These are phyloP conservation scores for Yamadazyma tumulicola DNA, from an alignment of 805 yeast genomes.

Conservation along the genomic window DNA sequence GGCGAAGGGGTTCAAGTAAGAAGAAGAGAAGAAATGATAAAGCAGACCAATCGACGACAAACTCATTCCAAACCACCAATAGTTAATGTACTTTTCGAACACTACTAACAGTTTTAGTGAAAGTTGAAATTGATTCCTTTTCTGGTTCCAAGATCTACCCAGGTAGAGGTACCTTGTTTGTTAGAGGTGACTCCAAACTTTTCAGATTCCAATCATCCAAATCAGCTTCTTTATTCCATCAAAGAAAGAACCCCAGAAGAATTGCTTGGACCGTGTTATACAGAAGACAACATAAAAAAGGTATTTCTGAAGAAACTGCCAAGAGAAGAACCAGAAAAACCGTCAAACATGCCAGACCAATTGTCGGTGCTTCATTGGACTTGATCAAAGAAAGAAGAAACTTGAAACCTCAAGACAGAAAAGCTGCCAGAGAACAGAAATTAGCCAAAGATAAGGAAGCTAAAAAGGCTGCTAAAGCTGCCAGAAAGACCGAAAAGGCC, in stretches of 20 bases:
- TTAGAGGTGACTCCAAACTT: conserved; percentile 99
- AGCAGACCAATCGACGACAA: too few species aligned
- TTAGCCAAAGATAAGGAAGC: conserved; percentile 78
- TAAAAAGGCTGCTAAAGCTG: conserved; percentile 88
- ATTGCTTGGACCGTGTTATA: conserved; percentile 98
- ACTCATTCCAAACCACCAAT: too few species aligned
- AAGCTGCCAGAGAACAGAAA: conserved; percentile 94
- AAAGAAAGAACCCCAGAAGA: conserved; percentile 99
- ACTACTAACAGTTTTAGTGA: conserved; percentile 55
- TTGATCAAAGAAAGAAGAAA: conserved; percentile 97
- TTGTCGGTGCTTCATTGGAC: conserved; percentile 99
- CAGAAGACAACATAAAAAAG: conserved; percentile 99
- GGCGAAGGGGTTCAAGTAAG: too few species aligned
- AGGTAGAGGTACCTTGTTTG: conserved; percentile 99
- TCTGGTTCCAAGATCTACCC: conserved; percentile 99
- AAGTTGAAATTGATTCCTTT: conserved; percentile 99
- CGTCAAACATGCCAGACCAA: conserved; percentile 98
- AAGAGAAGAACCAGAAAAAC: conserved; percentile 97
- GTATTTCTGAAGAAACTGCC: conserved; percentile 96
- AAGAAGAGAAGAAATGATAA: too few species aligned
- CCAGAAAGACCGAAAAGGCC: conserved; percentile 94
- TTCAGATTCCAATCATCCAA: conserved; percentile 99
- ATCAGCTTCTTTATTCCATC: conserved; percentile 96
- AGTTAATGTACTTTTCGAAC: too few species aligned
- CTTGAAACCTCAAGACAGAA: conserved; percentile 94